Percentiles rank a stretch among this genome's conserved stretches.
Evolutionary conservation across 352 stramenopile species (phyloP).

Genomic region (Phytophthora melonis): DNA sequence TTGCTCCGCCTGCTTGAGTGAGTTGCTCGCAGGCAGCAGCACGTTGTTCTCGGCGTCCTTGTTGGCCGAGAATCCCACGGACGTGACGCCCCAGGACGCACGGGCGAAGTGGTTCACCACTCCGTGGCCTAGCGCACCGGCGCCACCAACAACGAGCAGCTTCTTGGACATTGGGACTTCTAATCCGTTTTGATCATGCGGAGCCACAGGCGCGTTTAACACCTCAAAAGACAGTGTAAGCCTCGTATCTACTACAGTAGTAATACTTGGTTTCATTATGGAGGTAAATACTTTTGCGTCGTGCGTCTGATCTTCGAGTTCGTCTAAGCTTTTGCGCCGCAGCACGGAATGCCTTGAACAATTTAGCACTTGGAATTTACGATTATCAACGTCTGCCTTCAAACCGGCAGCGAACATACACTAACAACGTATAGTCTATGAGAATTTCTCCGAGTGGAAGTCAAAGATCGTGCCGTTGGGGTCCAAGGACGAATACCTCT

Average conservation of each 20-base stretch:
- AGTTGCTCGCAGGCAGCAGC: conserved; percentile 59
- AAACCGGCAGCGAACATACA: conserved; percentile 23
- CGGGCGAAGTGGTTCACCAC: conserved; percentile 69
- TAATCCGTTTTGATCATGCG: conserved; percentile 8
- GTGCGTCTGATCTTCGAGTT: not conserved
- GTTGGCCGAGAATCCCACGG: conserved; percentile 75
- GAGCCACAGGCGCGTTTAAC: not conserved
- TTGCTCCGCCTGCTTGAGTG: conserved; percentile 59
- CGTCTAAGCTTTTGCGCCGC: not conserved
- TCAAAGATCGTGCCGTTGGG: conserved; percentile 74
- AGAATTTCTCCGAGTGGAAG: conserved; percentile 89
- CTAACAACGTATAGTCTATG: conserved; percentile 48
- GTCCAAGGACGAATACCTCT: conserved; percentile 66
- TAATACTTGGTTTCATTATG: not conserved
- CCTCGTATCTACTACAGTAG: too few species aligned
- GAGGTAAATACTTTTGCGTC: not conserved
- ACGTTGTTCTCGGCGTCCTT: conserved; percentile 56
- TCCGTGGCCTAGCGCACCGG: conserved; percentile 76
- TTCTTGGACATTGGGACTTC: conserved; percentile 54
- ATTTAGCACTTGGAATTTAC: conserved; percentile 33
- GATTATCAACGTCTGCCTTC: conserved; percentile 27
- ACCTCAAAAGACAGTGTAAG: not conserved
- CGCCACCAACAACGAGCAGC: conserved; percentile 80
- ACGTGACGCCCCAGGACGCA: conserved; percentile 75
- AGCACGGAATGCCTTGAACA: not conserved